Evolutionary conservation across 2,329 filamentous ascomycete genomes (phyloP).

Genomic region (Talaromyces sp.): DNA sequence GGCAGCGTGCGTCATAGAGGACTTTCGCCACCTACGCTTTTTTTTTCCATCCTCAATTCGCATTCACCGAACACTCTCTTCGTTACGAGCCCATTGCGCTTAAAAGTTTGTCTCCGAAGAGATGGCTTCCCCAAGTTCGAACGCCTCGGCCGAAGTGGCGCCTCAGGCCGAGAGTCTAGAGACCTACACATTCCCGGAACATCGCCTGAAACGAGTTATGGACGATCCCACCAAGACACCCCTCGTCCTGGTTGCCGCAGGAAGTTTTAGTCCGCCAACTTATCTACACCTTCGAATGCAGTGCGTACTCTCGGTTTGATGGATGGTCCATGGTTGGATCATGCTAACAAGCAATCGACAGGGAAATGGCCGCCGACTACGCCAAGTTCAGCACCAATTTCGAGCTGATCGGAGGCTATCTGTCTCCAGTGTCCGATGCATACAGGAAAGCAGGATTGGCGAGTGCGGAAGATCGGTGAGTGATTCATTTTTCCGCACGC

Average conservation of each 20-base stretch:
- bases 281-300: slow-evolving; percentile 46
- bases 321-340: not conserved
- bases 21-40: not conserved
- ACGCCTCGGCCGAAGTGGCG: slow-evolving; percentile 18
- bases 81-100: too few relatives aligned
- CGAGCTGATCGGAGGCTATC: slow-evolving; percentile 80
- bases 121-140: too few relatives aligned
- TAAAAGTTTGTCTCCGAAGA: too few relatives aligned
- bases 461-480: slow-evolving; percentile 60
- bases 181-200: slow-evolving; percentile 40
- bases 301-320: slow-evolving; percentile 13
- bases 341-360: slow-evolving; percentile 58
- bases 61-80: not conserved
- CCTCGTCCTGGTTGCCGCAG: slow-evolving; percentile 44
- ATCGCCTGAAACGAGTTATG: slow-evolving; percentile 42
- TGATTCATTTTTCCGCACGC: not conserved
- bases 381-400: slow-evolving; percentile 69
- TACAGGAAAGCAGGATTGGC: slow-evolving; percentile 79
- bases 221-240: slow-evolving; percentile 43
- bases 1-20: not conserved
- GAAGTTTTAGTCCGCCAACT: slow-evolving; percentile 66
- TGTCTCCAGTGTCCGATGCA: slow-evolving; percentile 69
- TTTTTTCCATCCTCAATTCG: not conserved
- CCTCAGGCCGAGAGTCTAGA: slow-evolving; percentile 22
- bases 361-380: slow-evolving; percentile 82